Percentiles rank a stretch among this genome's conserved stretches.
Conservation (phyloP, 768 basidiomycete genomes). For the Astraeus odoratus region DNA sequence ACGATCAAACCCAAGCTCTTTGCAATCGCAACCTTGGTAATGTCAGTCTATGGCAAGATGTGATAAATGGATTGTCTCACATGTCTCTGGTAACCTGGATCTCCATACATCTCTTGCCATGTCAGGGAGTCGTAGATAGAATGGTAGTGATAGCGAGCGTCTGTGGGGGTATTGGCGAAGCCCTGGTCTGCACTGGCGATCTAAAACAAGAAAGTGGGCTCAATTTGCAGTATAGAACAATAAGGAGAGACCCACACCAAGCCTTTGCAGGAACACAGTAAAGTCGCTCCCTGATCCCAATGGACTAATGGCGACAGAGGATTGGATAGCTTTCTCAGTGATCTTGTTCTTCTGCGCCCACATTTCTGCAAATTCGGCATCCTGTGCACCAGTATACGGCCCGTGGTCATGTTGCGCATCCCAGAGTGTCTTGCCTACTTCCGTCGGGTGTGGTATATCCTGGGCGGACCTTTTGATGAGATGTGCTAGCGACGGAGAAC, state of each 20-base stretch:
- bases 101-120: constrained; percentile 73
- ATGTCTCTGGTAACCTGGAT: constrained; percentile 70
- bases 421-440: constrained; percentile 47
- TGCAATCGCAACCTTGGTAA: constrained; percentile 53
- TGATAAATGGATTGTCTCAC: constrained; percentile 30
- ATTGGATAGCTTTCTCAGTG: constrained; percentile 14
- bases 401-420: constrained; percentile 51
- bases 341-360: constrained; percentile 31
- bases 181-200: constrained; percentile 29
- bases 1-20: constrained; percentile 58
- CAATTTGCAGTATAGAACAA: too few species aligned
- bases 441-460: constrained; percentile 51
- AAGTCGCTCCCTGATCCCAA: constrained; percentile 89
- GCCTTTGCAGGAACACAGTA: constrained; percentile 83
- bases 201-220: too few species aligned
- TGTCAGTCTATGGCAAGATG: background rate
- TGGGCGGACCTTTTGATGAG: constrained; percentile 47
- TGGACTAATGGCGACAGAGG: constrained; percentile 40
- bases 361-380: constrained; percentile 35
- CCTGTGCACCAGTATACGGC: constrained; percentile 36
- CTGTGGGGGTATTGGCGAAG: constrained; percentile 33
- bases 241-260: constrained; percentile 43
- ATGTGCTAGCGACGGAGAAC: constrained; percentile 62
- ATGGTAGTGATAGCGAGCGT: constrained; percentile 70
- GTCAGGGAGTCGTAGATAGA: constrained; percentile 66